phyloP scores from a whole-genome alignment of 2,329 filamentous ascomycete species.

The Colletotrichum magnum region DNA sequence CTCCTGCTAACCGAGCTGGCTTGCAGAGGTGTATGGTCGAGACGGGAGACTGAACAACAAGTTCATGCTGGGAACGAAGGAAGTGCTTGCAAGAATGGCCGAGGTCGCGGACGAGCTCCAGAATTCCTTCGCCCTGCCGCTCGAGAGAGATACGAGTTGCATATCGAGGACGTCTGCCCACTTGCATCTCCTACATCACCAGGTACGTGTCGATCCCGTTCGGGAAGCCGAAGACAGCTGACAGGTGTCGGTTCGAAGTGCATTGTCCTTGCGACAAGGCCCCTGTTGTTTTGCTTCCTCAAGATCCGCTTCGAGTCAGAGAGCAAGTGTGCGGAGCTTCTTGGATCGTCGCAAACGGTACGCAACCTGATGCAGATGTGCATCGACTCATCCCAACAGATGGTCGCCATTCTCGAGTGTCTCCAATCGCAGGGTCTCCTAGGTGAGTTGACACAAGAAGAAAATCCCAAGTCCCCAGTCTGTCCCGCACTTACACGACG shows the following conservation, averaged over 20 bases:
- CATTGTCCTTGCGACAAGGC: conserved; percentile 51
- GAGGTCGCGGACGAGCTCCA: conserved; percentile 49
- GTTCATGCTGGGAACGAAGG: conserved; percentile 50
- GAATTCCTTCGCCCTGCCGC: conserved; percentile 47
- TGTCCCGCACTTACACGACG: neutral
- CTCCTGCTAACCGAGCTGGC: neutral
- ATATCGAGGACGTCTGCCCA: conserved; percentile 50
- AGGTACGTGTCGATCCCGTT: conserved; percentile 39
- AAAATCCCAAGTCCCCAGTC: neutral
- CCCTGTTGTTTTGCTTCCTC: conserved; percentile 49
- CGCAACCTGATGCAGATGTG: conserved; percentile 52
- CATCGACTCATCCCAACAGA: conserved; percentile 51
- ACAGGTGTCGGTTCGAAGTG: conserved; percentile 40
- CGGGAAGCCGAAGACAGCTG: neutral
- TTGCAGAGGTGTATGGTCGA: conserved; percentile 48
- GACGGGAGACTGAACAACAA: conserved; percentile 49
- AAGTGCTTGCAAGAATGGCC: conserved; percentile 47
- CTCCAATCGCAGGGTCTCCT: conserved; percentile 62
- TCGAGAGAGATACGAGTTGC: conserved; percentile 50
- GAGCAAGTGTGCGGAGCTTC: conserved; percentile 45
- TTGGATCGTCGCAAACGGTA: conserved; percentile 55
- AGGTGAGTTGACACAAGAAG: conserved; percentile 49
- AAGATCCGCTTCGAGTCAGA: conserved; percentile 50
- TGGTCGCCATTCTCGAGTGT: conserved; percentile 56
- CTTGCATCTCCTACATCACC: conserved; percentile 51